Conservation (phyloP, 495 filamentous ascomycete genomes). For the Thozetella sp. region DNA sequence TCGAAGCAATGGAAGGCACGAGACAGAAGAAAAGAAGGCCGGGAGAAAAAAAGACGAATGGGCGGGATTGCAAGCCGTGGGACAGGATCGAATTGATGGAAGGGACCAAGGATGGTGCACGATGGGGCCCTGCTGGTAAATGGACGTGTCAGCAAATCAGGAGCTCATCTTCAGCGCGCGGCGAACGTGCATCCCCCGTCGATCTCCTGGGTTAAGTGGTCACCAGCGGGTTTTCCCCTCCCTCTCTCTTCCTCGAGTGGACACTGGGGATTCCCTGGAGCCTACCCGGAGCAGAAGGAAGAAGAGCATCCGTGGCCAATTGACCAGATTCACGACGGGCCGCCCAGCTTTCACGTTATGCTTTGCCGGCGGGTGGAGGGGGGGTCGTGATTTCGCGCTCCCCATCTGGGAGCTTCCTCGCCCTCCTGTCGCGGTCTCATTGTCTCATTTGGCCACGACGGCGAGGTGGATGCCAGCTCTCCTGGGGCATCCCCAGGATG, state of each 20-base stretch:
- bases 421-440: too few species aligned
- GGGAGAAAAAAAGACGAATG: background rate
- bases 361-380: too few species aligned
- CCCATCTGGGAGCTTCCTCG: too few species aligned
- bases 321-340: background rate
- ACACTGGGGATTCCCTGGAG: too few species aligned
- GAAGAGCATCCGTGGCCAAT: background rate
- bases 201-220: background rate
- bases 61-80: background rate
- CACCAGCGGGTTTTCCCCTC: too few species aligned
- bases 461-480: too few species aligned
- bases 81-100: background rate
- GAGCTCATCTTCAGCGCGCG: background rate
- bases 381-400: conserved; percentile 2
- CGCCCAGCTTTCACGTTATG: background rate
- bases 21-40: too few species aligned
- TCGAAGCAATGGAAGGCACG: background rate
- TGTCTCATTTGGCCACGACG: too few species aligned
- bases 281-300: background rate
- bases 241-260: too few species aligned
- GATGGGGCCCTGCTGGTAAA: background rate
- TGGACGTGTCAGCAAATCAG: background rate
- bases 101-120: background rate
- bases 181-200: background rate
- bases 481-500: too few species aligned